Base-by-base conservation (phyloP, 2,329 filamentous ascomycete species). In the Penicillium glabrum region DNA sequence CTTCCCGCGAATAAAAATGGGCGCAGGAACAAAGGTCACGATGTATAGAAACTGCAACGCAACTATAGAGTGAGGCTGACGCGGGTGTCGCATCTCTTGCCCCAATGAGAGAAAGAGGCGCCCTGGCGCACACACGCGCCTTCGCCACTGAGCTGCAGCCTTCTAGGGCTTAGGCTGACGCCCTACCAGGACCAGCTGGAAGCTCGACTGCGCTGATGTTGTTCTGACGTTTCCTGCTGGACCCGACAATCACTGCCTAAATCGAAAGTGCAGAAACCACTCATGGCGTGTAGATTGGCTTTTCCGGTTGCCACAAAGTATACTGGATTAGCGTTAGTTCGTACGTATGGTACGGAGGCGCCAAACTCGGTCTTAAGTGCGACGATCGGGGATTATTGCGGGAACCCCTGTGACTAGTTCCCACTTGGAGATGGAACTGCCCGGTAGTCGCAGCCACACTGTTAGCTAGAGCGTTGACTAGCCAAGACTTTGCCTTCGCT, bases 81-180 rank as follows among this genome's bases (percentile, higher is more conserved):
- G 47, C 50, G 41, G 50, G 19, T 35, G 50, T 46, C 43, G 50
- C 50, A 46, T 53, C 41, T 9, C 29, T 27, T 46, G 23, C 43
- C 29, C 41, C 50, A 37, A 41, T 21, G 21, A 27, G 23, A 50
- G 29, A 50, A 50, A 50, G 47, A 50, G 47, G 47, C 47, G 47
- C 47, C 27, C 39, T 51, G 37, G 21, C 37, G 49, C 60, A 62
- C 56, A 45, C 57, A 55, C 54, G 58, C 58, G 54, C 54, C 44
- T 8, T 44, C 50, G 35, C 44, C 48, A 59, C 57, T 27, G 7
- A 29, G 45, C 63, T 61, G 66, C 65, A 71, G 70, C 71, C 70
- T 63, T 60, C 68, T 68, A 73, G 63, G 70, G 69, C 69, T 72
- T 70, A 72, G 71, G 67, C 70, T 72, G 69, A 71, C 64, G 51